phyloP scores from a whole-genome alignment of 441 rosid genomes.

The Mallotus repandus region DNA sequence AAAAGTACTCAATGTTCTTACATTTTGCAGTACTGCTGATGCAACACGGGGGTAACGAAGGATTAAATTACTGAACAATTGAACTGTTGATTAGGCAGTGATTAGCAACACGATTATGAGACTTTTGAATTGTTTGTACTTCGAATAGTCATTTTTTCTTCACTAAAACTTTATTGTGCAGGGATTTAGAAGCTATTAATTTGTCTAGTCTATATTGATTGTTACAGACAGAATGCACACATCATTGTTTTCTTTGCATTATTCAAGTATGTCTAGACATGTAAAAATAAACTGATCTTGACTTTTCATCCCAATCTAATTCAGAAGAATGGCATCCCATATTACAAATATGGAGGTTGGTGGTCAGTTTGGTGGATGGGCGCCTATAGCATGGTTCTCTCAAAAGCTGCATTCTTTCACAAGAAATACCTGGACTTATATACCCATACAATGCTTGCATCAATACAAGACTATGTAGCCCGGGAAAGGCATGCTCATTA shows the following conservation, averaged over 20 bases:
- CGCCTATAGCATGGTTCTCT: slow-evolving; percentile 71
- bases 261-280: not conserved
- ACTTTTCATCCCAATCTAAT: not conserved
- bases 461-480: slow-evolving; percentile 15
- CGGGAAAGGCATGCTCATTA: slow-evolving; percentile 18
- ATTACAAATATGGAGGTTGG: slow-evolving; percentile 64
- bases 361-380: slow-evolving; percentile 94
- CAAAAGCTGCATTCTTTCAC: slow-evolving; percentile 83
- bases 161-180: not conserved
- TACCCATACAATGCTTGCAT: slow-evolving; percentile 1
- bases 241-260: too few relatives aligned
- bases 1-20: not conserved
- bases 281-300: not conserved
- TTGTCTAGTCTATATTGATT: not conserved
- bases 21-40: not conserved
- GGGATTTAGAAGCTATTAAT: not conserved
- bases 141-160: not conserved
- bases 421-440: slow-evolving; percentile 46
- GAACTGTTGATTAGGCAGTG: too few relatives aligned
- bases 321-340: slow-evolving; percentile 14
- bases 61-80: not conserved
- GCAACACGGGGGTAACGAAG: not conserved
- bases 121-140: not conserved
- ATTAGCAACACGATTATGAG: not conserved
- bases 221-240: too few relatives aligned